Conservation (phyloP, 2,329 filamentous ascomycete genomes). For the Akanthomyces dipterigenus region DNA sequence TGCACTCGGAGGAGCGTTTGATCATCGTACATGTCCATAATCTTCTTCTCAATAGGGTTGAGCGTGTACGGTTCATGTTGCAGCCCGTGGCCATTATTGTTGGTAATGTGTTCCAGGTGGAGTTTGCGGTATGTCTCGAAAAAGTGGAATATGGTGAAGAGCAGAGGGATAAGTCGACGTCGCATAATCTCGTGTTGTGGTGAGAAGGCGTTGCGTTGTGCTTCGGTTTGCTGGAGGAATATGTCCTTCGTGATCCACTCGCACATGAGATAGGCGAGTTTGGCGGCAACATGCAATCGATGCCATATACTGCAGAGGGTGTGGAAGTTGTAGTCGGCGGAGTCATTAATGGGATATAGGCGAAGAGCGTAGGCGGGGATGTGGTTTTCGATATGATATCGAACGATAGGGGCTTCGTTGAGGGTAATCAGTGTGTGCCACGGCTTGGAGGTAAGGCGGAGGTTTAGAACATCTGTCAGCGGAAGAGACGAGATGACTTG, state of each 20-base stretch:
- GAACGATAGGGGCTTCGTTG: constrained; percentile 55
- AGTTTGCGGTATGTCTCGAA: constrained; percentile 58
- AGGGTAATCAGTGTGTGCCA: constrained; percentile 54
- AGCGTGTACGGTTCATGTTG: constrained; percentile 47
- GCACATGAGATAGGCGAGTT: constrained; percentile 55
- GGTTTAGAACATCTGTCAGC: constrained; percentile 52
- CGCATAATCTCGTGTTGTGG: constrained; percentile 58
- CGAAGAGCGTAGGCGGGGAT: constrained; percentile 54
- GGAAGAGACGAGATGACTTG: constrained; percentile 55
- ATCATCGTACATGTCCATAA: constrained; percentile 60
- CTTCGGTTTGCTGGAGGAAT: constrained; percentile 51
- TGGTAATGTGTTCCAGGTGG: constrained; percentile 49
- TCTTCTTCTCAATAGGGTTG: constrained; percentile 55
- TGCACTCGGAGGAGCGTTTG: constrained; percentile 56
- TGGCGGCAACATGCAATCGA: constrained; percentile 56
- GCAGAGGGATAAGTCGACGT: constrained; percentile 53
- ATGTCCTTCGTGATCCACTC: constrained; percentile 61
- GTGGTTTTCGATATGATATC: constrained; percentile 53
- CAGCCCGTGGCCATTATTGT: constrained; percentile 46
- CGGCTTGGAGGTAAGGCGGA: constrained; percentile 51
- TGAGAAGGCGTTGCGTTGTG: constrained; percentile 50
- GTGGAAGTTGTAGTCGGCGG: constrained; percentile 46
- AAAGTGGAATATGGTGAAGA: constrained; percentile 62
- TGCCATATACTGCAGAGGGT: constrained; percentile 61
- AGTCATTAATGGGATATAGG: constrained; percentile 49